Evolutionary conservation across 257 asterid species (phyloP), one percentile per base, ranked within the genome.

Genomic region (Penstemon barbatus): DNA sequence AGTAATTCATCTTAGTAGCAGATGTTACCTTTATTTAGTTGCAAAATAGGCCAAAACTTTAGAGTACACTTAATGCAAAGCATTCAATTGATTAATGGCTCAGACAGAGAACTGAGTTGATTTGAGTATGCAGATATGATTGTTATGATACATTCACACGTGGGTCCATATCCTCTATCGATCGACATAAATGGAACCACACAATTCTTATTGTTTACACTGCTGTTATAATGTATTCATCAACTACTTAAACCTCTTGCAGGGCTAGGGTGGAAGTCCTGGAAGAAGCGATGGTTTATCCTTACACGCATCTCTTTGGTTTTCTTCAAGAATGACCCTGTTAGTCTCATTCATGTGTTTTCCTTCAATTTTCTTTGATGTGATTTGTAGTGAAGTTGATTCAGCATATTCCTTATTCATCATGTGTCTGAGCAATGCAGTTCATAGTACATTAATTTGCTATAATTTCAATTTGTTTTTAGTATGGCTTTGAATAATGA

Each of bases 261-360:
- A 91, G 98, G 98, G 67, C 75, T 91, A 78, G 96, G 98, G 55
- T 89, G 98, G 98, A 91, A 85, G 84, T 89, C 94, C 52, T 91
- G 98, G 98, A 91, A 91, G 83, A 91, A 85, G 77, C 88, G 98
- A 11, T 91, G 96, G 98, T 91, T 91, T 75, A 89, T 91, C 80
- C 96, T 91, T 49, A 91, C 98, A 36, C 95, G 98, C 42, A 87
- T 95, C 73, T 91, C 98, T n/a, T 80, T 91, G 90, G 96, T 91
- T 65, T 89, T 89, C 82, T 89, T 91, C 91, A 91, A 91, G 90
- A 91, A 85, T 72, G 95, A 91, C 66, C 96, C 98, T 66, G 98
- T 91, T 69, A 89, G 96, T 85, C 79, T 68, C 46, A 12, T 37
- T 62, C 51, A 18, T 60, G 39, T 63, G 38, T 77, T 61, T 25